phyloP scores from a whole-genome alignment of 768 basidiomycete genomes.

The Dictyophora rubrovolvata region DNA sequence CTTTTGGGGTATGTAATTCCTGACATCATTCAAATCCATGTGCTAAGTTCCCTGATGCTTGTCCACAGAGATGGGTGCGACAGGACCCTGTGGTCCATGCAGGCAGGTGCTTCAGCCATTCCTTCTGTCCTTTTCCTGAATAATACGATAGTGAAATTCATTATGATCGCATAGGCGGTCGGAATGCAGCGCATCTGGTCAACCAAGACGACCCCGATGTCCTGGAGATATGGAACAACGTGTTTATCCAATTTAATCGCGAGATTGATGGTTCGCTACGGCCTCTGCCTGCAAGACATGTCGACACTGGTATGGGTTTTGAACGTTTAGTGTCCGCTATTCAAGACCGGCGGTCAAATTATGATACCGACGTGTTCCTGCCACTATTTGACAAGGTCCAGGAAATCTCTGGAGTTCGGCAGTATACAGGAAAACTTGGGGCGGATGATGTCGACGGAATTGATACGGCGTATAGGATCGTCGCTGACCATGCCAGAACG shows the following conservation, averaged over 20 bases:
- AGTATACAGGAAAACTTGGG: conserved; percentile 87
- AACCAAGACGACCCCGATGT: conserved; percentile 96
- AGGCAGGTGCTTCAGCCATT: conserved; percentile 35
- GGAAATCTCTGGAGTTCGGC: conserved; percentile 77
- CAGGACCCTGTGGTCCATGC: conserved; percentile 96
- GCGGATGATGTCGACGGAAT: conserved; percentile 92
- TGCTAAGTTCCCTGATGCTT: conserved; percentile 3
- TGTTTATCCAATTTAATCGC: conserved; percentile 98
- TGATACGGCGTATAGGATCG: conserved; percentile 94
- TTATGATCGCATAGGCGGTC: conserved; percentile 94
- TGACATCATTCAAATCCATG: background rate
- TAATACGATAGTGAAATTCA: conserved; percentile 69
- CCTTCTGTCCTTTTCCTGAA: background rate
- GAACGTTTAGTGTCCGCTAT: conserved; percentile 92
- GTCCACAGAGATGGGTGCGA: conserved; percentile 87
- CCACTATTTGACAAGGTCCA: conserved; percentile 85
- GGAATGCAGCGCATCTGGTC: conserved; percentile 86
- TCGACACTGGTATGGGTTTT: conserved; percentile 99
- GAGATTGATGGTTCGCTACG: conserved; percentile 79
- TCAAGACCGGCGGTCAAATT: conserved; percentile 88
- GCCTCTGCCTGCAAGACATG: conserved; percentile 81
- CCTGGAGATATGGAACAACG: conserved; percentile 99
- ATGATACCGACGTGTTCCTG: conserved; percentile 92
- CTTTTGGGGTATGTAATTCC: conserved; percentile 77
- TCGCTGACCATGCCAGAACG: conserved; percentile 94